Evolutionary conservation across 2,329 filamentous ascomycete genomes (phyloP).

Genomic region (Colletotrichum tabaci): DNA sequence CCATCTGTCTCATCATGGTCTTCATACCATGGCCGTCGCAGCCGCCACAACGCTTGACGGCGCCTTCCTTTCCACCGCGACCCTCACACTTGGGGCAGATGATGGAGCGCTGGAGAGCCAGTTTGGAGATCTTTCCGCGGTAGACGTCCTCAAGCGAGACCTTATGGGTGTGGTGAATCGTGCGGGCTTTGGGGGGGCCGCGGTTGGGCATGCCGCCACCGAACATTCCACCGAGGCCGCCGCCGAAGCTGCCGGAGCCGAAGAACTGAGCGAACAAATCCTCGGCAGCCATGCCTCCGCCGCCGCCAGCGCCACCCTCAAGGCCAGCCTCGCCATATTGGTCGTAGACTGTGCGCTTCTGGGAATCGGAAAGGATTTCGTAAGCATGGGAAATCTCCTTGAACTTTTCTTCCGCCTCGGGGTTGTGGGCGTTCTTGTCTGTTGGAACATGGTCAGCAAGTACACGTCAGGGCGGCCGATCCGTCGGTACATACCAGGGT

Average conservation of each 20-base stretch:
- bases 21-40: constrained; percentile 98
- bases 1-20: constrained; percentile 99
- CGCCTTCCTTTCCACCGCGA: constrained; percentile 95
- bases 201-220: constrained; percentile 82
- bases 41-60: constrained; percentile 92
- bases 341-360: constrained; percentile 94
- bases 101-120: constrained; percentile 96
- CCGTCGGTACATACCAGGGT: constrained; percentile 77
- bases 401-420: constrained; percentile 96
- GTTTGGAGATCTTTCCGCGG: constrained; percentile 96
- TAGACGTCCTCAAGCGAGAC: constrained; percentile 98
- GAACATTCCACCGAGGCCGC: constrained; percentile 85
- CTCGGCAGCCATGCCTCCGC: constrained; percentile 92
- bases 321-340: constrained; percentile 98
- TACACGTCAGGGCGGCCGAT: neutral
- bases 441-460: constrained; percentile 25
- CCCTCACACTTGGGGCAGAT: constrained; percentile 97
- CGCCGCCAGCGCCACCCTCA: constrained; percentile 84
- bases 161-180: constrained; percentile 98
- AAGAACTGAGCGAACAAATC: constrained; percentile 99
- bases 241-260: constrained; percentile 79
- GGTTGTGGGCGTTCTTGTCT: constrained; percentile 98
- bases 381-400: constrained; percentile 97
- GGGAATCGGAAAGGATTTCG: constrained; percentile 91
- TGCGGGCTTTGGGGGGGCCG: constrained; percentile 90